Conservation (phyloP, 2,329 filamentous ascomycete species). For the Aspergillus viridinutans region DNA sequence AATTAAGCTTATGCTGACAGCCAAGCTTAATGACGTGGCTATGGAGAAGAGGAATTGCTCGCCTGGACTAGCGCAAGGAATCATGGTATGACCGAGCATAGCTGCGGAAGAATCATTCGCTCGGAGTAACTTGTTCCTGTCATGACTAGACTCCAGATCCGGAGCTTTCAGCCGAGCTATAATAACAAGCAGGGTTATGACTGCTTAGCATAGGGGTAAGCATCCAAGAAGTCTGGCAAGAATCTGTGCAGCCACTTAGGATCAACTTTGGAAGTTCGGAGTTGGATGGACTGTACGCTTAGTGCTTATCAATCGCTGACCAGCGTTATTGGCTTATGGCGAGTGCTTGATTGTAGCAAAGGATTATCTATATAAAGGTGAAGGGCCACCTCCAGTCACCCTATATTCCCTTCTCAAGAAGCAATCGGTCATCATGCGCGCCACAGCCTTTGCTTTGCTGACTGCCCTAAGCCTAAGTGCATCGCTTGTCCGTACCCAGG, state of each 20-base stretch:
- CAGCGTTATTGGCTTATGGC: not conserved
- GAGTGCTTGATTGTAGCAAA: not conserved
- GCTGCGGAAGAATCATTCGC: too few species aligned
- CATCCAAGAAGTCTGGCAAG: not conserved
- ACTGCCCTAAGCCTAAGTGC: too few species aligned
- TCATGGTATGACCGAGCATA: too few species aligned
- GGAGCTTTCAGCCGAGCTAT: too few species aligned
- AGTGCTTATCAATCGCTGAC: not conserved
- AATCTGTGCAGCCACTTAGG: not conserved
- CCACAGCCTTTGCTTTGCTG: too few species aligned
- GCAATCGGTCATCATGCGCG: not conserved
- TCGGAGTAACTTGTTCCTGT: too few species aligned
- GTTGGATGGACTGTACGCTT: not conserved
- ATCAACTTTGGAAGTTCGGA: not conserved
- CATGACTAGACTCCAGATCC: too few species aligned
- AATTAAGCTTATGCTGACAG: too few species aligned
- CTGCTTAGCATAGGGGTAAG: not conserved
- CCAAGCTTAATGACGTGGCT: too few species aligned
- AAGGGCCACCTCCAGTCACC: not conserved
- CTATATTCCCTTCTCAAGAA: not conserved
- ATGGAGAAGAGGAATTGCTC: too few species aligned
- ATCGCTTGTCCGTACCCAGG: not conserved
- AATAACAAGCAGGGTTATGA: too few species aligned
- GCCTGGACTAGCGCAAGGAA: too few species aligned
- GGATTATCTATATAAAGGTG: not conserved